A percentile compares a stretch with the other conserved stretches of the same genome.
phyloP scores from a whole-genome alignment of 164 flowering plant genomes.

The Magnolia officinalis region DNA sequence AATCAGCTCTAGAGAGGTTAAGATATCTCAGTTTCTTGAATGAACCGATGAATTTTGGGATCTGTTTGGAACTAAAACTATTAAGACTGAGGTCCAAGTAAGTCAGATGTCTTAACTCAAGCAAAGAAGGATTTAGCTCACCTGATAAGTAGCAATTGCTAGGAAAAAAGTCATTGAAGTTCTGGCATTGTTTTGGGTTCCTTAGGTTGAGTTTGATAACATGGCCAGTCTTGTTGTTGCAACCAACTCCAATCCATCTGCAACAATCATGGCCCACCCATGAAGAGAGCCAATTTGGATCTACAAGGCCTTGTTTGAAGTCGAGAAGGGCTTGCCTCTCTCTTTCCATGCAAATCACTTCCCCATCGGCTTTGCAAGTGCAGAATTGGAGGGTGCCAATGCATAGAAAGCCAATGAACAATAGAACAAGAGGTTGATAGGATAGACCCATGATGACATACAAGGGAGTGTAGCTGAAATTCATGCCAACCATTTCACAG shows the following conservation, averaged over 20 bases:
- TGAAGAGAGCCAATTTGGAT: slow-evolving; percentile 1
- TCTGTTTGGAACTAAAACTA: neutral
- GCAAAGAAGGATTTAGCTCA: slow-evolving; percentile 9
- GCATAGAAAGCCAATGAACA: neutral
- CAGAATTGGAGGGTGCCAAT: neutral
- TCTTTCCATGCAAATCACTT: neutral
- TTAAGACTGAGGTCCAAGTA: slow-evolving; percentile 15
- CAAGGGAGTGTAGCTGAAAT: too few relatives aligned
- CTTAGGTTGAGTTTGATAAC: slow-evolving; percentile 10
- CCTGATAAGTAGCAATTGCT: slow-evolving; percentile 1
- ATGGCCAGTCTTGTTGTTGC: slow-evolving; percentile 10
- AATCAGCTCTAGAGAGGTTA: slow-evolving; percentile 8
- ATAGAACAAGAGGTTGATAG: neutral
- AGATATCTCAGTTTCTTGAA: slow-evolving; percentile 4
- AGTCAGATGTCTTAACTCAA: slow-evolving; percentile 11
- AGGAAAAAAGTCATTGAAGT: too few relatives aligned
- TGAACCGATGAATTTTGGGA: slow-evolving; percentile 15
- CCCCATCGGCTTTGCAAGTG: neutral
- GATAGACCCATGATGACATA: neutral
- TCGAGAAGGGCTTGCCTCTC: slow-evolving; percentile 12
- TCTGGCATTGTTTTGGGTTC: too few relatives aligned
- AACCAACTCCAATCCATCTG: slow-evolving; percentile 7
- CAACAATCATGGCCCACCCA: slow-evolving; percentile 11
- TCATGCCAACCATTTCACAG: too few relatives aligned
- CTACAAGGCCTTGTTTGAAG: slow-evolving; percentile 2